Conservation (phyloP, 1,139 yeast species). For the Sugiyamaella pinicola region DNA sequence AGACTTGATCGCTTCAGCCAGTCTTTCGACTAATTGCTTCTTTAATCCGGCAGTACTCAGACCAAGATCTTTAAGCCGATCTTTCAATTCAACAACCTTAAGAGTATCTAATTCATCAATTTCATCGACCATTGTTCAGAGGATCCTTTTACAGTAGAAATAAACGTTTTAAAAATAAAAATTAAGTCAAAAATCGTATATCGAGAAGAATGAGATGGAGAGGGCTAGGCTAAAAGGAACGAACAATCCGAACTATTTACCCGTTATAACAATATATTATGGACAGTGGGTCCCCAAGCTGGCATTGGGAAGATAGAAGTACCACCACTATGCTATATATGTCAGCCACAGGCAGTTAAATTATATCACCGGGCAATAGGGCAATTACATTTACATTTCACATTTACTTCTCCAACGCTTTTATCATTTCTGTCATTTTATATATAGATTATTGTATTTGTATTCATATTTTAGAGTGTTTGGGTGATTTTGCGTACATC, state of each 20-base stretch:
- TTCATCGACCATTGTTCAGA: constrained; percentile 10
- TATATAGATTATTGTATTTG: neutral
- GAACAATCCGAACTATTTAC: neutral
- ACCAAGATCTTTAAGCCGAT: constrained; percentile 12
- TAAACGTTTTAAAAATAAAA: neutral
- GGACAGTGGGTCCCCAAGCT: too few relatives aligned
- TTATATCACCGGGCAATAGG: too few relatives aligned
- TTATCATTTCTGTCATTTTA: too few relatives aligned
- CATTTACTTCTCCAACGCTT: too few relatives aligned
- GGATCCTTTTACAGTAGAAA: neutral
- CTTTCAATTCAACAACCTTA: constrained; percentile 17
- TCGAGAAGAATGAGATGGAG: too few relatives aligned
- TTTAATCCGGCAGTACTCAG: constrained; percentile 18
- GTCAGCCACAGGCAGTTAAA: too few relatives aligned
- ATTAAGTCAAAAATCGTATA: neutral
- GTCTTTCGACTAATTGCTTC: constrained; percentile 13
- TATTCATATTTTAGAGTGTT: too few relatives aligned
- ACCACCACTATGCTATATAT: too few relatives aligned
- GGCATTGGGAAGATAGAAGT: too few relatives aligned
- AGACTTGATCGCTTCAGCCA: constrained; percentile 1
- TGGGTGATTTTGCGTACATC: too few relatives aligned
- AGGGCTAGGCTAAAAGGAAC: too few relatives aligned
- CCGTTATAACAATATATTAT: neutral
- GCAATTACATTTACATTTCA: too few relatives aligned
- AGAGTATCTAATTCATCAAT: constrained; percentile 12